Evolutionary conservation across 2,329 filamentous ascomycete genomes (phyloP).

Genomic region (Pestalotiopsis sp.): DNA sequence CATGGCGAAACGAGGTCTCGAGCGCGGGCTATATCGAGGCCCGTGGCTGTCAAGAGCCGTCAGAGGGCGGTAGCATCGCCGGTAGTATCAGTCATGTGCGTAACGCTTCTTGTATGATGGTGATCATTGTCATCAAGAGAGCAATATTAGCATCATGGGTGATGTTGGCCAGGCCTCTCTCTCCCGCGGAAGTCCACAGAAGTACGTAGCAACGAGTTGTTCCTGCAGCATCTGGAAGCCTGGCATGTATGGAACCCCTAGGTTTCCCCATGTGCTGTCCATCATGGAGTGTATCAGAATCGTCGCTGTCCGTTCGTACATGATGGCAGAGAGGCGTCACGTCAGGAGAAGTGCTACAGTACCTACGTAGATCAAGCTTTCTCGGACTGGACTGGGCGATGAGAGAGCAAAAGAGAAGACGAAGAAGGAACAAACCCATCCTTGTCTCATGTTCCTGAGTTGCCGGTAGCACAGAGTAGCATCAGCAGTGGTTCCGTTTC

Average conservation of each 20-base stretch:
- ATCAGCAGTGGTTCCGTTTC: background rate
- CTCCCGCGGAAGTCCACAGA: background rate
- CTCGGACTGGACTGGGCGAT: background rate
- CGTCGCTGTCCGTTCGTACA: background rate
- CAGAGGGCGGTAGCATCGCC: too few species aligned
- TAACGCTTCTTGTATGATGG: too few species aligned
- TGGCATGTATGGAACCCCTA: background rate
- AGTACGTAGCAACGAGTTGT: background rate
- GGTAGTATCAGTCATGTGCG: too few species aligned
- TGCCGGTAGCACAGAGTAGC: background rate
- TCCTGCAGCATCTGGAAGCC: background rate
- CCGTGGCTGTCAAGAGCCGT: background rate
- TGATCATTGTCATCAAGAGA: too few species aligned
- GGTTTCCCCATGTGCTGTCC: background rate
- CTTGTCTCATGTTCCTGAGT: constrained; percentile 3
- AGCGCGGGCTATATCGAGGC: background rate
- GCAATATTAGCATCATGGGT: background rate
- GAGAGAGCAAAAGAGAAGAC: background rate
- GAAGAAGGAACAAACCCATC: background rate
- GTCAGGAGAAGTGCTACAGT: background rate
- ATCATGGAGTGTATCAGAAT: background rate
- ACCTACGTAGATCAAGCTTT: background rate
- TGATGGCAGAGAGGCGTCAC: background rate
- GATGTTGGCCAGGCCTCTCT: background rate
- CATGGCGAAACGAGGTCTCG: background rate